Evolutionary conservation across 2,329 filamentous ascomycete species (phyloP).

Genomic region (Fusarium sp.): DNA sequence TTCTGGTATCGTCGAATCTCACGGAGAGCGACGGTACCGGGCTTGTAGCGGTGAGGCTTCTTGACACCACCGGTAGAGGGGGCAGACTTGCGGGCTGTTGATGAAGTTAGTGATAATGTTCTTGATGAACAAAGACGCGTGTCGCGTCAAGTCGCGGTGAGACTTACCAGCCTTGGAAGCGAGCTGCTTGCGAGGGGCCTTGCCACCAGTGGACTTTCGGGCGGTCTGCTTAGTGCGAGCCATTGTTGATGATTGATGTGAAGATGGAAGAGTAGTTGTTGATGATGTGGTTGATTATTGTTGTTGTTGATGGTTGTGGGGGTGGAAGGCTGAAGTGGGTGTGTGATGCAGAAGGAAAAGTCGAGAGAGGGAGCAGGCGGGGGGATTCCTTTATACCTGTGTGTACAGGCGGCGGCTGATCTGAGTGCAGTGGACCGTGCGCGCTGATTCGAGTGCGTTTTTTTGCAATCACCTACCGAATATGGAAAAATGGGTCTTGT

Average conservation of each 20-base stretch:
- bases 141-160: conserved; percentile 23
- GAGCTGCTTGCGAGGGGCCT: conserved; percentile 93
- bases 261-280: conserved; percentile 50
- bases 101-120: conserved; percentile 24
- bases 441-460: conserved; percentile 39
- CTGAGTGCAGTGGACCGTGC: conserved; percentile 48
- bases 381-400: conserved; percentile 60
- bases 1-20: conserved; percentile 99
- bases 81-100: conserved; percentile 85
- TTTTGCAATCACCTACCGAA: conserved; percentile 44
- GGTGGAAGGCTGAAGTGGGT: conserved; percentile 50
- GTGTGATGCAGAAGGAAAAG: conserved; percentile 60
- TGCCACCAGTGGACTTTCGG: conserved; percentile 83
- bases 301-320: conserved; percentile 49
- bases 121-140: conserved; percentile 13
- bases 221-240: conserved; percentile 76
- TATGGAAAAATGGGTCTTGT: conserved; percentile 35
- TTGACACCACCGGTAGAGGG: conserved; percentile 97
- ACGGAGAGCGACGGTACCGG: conserved; percentile 95
- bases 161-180: conserved; percentile 87
- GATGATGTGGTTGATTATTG: conserved; percentile 39
- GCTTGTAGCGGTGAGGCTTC: conserved; percentile 93
- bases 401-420: conserved; percentile 55
- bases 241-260: conserved; percentile 62
- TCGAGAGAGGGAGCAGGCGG: conserved; percentile 55